Evolutionary conservation across 495 filamentous ascomycete genomes (phyloP).

Genomic region (Penicillium turbatum): DNA sequence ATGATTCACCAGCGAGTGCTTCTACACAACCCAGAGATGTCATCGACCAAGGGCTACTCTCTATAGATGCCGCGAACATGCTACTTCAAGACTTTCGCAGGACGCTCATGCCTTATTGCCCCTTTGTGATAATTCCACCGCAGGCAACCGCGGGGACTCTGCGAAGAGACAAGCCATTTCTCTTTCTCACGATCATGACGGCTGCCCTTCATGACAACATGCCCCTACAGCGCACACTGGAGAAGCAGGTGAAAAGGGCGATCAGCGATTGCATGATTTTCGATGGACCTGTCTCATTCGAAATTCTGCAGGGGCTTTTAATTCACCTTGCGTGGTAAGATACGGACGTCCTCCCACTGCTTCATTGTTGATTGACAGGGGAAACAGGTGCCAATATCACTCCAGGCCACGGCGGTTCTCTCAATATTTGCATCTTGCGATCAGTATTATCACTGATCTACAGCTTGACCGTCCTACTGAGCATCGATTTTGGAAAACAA

Average conservation of each 20-base stretch:
- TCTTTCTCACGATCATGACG: constrained; percentile 35
- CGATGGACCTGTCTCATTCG: constrained; percentile 11
- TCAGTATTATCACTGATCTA: constrained; percentile 40
- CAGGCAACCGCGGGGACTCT: constrained; percentile 20
- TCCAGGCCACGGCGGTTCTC: constrained; percentile 36
- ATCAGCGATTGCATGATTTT: neutral
- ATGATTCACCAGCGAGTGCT: neutral
- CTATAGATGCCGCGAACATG: constrained; percentile 22
- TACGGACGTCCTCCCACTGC: neutral
- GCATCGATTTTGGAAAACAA: neutral
- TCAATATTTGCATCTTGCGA: constrained; percentile 40
- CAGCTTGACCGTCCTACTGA: constrained; percentile 33
- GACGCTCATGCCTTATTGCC: constrained; percentile 25
- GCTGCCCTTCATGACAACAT: constrained; percentile 36
- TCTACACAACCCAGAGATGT: constrained; percentile 11
- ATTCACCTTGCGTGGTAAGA: constrained; percentile 36
- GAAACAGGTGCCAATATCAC: constrained; percentile 19
- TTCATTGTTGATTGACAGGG: neutral
- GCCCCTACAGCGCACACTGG: constrained; percentile 34
- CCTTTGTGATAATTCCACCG: constrained; percentile 30
- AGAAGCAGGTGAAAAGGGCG: constrained; percentile 31
- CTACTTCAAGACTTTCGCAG: constrained; percentile 15
- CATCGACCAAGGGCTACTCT: constrained; percentile 15
- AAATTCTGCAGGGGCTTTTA: constrained; percentile 39
- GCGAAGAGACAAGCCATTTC: constrained; percentile 28